Conservation (phyloP, 768 basidiomycete genomes). For the Boletus insuetus region DNA sequence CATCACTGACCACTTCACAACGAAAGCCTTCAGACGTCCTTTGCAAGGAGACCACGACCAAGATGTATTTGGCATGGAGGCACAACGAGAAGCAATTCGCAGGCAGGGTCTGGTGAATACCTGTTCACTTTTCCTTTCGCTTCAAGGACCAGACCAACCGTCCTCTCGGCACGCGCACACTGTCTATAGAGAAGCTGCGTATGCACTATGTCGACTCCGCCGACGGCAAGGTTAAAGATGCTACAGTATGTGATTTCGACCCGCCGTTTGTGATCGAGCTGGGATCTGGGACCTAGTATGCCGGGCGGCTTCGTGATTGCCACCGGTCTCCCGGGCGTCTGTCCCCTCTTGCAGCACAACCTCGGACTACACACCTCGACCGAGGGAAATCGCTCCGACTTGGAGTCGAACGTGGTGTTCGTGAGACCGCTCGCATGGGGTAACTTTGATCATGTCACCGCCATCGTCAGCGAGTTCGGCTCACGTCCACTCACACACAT, state of each 20-base stretch:
- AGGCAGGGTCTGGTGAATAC: constrained; percentile 74
- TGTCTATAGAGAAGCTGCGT: constrained; percentile 68
- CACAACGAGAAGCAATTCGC: constrained; percentile 72
- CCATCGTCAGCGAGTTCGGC: constrained; percentile 40
- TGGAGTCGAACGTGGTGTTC: constrained; percentile 1
- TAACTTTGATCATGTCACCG: constrained; percentile 38
- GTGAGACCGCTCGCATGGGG: constrained; percentile 77
- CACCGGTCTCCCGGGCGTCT: constrained; percentile 80
- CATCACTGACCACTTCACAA: constrained; percentile 29
- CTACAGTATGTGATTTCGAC: constrained; percentile 57
- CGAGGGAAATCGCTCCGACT: constrained; percentile 16
- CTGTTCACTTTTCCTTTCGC: constrained; percentile 5
- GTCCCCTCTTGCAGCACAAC: constrained; percentile 46
- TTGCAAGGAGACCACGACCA: neutral
- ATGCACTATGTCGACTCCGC: constrained; percentile 30
- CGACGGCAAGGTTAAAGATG: neutral
- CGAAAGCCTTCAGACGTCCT: neutral
- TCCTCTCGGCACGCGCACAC: neutral
- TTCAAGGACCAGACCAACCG: constrained; percentile 7
- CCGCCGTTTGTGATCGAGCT: constrained; percentile 70
- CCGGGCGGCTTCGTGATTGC: constrained; percentile 38
- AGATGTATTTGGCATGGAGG: constrained; percentile 28
- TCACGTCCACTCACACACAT: constrained; percentile 52
- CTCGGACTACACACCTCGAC: constrained; percentile 10
- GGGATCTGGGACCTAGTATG: constrained; percentile 66